These are phyloP conservation scores for Ceratocystis lukuohia DNA, from an alignment of 2,329 filamentous ascomycete genomes.

Conservation along the genomic window DNA sequence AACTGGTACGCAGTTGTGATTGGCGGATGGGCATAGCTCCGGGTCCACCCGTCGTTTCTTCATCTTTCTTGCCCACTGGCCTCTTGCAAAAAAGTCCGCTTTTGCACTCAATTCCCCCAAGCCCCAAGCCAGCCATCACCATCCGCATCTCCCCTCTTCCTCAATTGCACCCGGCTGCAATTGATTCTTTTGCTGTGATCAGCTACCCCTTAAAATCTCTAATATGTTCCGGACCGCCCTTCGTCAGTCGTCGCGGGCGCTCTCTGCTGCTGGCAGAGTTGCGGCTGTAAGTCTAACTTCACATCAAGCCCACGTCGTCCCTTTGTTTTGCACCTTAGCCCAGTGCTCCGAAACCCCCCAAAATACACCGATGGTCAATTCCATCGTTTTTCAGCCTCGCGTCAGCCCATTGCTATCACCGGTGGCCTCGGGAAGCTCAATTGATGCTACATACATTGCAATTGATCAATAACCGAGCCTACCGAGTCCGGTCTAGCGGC, in stretches of 20 bases:
- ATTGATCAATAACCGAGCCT: constrained; percentile 17
- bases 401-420: constrained; percentile 12
- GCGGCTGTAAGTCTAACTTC: constrained; percentile 69
- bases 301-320: constrained; percentile 10
- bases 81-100: constrained; percentile 20
- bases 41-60: constrained; percentile 20
- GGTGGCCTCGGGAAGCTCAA: constrained; percentile 18
- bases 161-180: constrained; percentile 50
- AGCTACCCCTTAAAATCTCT: constrained; percentile 22
- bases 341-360: constrained; percentile 13
- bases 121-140: constrained; percentile 20
- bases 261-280: constrained; percentile 84
- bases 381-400: constrained; percentile 32
- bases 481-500: constrained; percentile 8
- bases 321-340: constrained; percentile 6
- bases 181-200: constrained; percentile 39
- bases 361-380: constrained; percentile 31
- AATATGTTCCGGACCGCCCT: constrained; percentile 97
- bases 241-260: constrained; percentile 88
- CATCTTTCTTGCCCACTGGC: constrained; percentile 20
- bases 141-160: constrained; percentile 28
- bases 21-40: constrained; percentile 17
- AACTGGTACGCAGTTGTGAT: constrained; percentile 16
- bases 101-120: constrained; percentile 21
- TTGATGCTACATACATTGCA: constrained; percentile 12